phyloP scores from a whole-genome alignment of 2,329 filamentous ascomycete species.

The Cryphonectria radicalis region DNA sequence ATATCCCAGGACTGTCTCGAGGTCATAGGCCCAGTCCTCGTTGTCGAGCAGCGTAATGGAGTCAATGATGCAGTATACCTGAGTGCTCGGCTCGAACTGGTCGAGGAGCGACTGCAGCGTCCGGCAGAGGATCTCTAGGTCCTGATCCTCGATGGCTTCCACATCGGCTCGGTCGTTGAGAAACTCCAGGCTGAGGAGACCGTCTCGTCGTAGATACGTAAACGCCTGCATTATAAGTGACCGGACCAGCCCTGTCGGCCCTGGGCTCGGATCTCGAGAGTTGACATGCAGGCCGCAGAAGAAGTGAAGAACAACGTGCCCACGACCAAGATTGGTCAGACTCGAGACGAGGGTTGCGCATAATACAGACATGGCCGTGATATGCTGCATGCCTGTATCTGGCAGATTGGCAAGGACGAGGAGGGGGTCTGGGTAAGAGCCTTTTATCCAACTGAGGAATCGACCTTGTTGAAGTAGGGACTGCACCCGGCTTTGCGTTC shows the following conservation, averaged over 20 bases:
- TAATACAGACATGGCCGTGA: neutral
- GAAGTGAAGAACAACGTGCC: neutral
- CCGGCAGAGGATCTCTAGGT: neutral
- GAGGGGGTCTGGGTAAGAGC: neutral
- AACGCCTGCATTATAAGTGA: neutral
- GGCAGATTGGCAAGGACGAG: neutral
- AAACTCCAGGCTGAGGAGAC: neutral
- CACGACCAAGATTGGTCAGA: neutral
- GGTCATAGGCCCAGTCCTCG: neutral
- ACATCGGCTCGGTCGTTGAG: neutral
- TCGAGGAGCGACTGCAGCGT: neutral
- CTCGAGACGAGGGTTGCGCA: neutral
- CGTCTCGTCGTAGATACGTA: neutral
- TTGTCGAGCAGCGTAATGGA: neutral
- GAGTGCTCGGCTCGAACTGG: neutral
- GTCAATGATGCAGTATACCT: neutral
- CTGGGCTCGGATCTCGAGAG: neutral
- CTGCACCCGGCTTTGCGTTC: neutral
- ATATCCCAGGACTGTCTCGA: neutral
- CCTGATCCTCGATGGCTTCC: neutral
- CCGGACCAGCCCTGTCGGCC: neutral
- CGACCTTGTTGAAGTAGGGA: neutral
- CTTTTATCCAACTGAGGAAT: neutral
- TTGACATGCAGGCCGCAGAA: neutral
- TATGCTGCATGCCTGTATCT: neutral